Evolutionary conservation across 129 eudicot species (phyloP).

Genomic region (carrot (Daucus carota)): DH1_v3.0 NC_030381.2:40681501-40682000

Average conservation of each 20-base stretch:
- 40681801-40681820: neutral
- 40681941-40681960: neutral
- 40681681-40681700: neutral
- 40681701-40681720: neutral
- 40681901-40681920: neutral
- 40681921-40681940: neutral
- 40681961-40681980: neutral
- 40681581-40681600: no score
- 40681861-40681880: neutral
- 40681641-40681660: neutral
- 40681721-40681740: neutral
- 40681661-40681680: neutral
- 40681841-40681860: neutral
- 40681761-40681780: neutral
- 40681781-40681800: neutral
- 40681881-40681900: neutral
- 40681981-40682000: neutral
- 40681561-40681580: no score
- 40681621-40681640: no score
- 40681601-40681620: no score
- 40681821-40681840: neutral
- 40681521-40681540: no score
- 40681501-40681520: no score
- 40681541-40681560: no score
- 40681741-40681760: neutral